These are phyloP conservation scores for Aspergillus wentii DNA, from an alignment of 495 filamentous ascomycete species.

Conservation along the genomic window DNA sequence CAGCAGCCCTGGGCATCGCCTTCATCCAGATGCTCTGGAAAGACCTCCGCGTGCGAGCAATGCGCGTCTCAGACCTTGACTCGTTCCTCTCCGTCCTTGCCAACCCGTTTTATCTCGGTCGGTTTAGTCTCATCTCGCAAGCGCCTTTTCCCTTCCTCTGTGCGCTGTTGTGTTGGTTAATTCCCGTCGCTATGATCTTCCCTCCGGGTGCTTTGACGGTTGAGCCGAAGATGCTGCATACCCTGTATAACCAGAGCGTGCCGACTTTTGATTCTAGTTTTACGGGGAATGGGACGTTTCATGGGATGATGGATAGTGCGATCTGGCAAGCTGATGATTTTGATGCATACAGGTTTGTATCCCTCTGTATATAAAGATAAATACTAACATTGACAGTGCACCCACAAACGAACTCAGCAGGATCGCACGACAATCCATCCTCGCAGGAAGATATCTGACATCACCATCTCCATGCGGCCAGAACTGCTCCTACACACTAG, in stretches of 20 bases:
- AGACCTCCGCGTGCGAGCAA: slow-evolving; percentile 3
- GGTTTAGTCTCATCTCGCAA: not conserved
- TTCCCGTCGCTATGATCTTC: slow-evolving; percentile 10
- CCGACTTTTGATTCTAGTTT: slow-evolving; percentile 2
- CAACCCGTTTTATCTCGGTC: slow-evolving; percentile 6
- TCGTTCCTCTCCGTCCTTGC: slow-evolving; percentile 3
- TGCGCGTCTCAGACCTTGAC: slow-evolving; percentile 6
- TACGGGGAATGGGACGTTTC: slow-evolving; percentile 4
- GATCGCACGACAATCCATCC: slow-evolving; percentile 6
- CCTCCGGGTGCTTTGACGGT: slow-evolving; percentile 7
- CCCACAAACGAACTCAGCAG: slow-evolving; percentile 3
- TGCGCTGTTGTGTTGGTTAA: slow-evolving; percentile 6
- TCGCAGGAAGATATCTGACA: slow-evolving; percentile 6
- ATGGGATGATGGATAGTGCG: slow-evolving; percentile 3
- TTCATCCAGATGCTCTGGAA: slow-evolving; percentile 10
- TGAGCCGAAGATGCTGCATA: not conserved
- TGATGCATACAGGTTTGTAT: slow-evolving; percentile 5
- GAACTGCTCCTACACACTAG: slow-evolving; percentile 14
- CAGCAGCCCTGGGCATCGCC: slow-evolving; percentile 4
- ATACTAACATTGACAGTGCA: not conserved
- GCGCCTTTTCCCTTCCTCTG: slow-evolving; percentile 8
- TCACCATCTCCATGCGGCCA: slow-evolving; percentile 6
- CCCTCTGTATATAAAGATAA: not conserved
- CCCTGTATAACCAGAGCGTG: not conserved
- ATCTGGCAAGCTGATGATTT: slow-evolving; percentile 8